Evolutionary conservation across 805 yeast genomes (phyloP), one percentile per base, ranked within the genome.

Genomic region (Starmerella davenportii): DNA sequence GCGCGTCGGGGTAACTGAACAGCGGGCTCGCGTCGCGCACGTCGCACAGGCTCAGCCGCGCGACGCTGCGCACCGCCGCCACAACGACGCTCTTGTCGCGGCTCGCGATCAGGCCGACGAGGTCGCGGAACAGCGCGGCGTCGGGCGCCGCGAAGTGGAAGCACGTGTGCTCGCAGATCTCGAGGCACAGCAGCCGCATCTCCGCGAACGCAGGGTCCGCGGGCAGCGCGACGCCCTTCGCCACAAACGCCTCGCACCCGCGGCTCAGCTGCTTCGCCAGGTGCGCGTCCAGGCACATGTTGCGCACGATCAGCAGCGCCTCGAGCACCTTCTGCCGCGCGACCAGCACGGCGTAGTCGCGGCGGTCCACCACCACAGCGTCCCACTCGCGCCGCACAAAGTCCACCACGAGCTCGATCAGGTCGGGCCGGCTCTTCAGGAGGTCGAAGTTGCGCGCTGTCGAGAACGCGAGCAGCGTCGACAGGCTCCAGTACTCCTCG

Each of bases 111-210:
- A 74, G 62, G 4, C 60, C 53, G 19, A 74, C 61, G 37, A 82
- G 61, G 14, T 41, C 42, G 38, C 66, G 54, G 56, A 84, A 74
- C 45, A 84, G 55, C 14, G 70, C 70, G 52, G 84, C 90, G 19
- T 72, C 65, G 21, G 76, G 78, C 23, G 90, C 85, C 3, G 84
- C 72, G 47, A 79, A 66, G 56, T 80, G 81, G 32, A 94, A 77
- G 3, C 87, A 72, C 24, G 84, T 69, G 2, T 85, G 75, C 54
- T 90, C 96, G 44, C 80, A 68, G 24, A 84, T 68, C 56, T 90
- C 98, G 38, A 46, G 35, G 33, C 47, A 81, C 57, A 13, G 75
- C 61, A 54, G 80, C 7, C 63, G 53, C 33, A 59, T 47, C 43
- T 63, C 59, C 4, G 56, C 49, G 35, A 39, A 48, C 11, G 35